Percentiles rank a stretch among this genome's conserved stretches.
These are phyloP conservation scores for Lantana camara DNA, from an alignment of 257 asterid genomes.

Conservation along the genomic window DNA sequence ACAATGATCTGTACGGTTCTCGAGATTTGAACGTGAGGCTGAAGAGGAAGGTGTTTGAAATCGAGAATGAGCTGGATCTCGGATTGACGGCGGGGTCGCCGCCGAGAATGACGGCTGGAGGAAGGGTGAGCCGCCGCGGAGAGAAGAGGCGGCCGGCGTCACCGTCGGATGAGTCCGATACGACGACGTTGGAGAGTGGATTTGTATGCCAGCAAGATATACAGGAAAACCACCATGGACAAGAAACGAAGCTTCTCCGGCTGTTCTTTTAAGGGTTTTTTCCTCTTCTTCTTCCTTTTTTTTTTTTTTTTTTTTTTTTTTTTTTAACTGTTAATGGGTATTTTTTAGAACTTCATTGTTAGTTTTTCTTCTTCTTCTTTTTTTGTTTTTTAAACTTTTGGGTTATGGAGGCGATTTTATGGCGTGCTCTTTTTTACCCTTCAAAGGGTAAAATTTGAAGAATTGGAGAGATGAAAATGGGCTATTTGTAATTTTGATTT, in stretches of 20 bases:
- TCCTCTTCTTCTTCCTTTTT: too few relatives aligned
- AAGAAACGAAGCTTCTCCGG: slow-evolving; percentile 48
- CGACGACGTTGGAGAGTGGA: slow-evolving; percentile 70
- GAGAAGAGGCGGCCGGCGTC: slow-evolving; percentile 33
- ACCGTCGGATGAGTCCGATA: slow-evolving; percentile 69
- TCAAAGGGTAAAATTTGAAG: neutral
- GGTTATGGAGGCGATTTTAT: neutral
- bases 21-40: slow-evolving; percentile 30
- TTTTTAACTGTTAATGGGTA: too few relatives aligned
- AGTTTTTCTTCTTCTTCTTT: neutral
- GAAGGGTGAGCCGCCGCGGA: slow-evolving; percentile 10
- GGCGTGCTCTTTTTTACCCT: slow-evolving; percentile 4
- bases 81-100: slow-evolving; percentile 19
- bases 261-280: slow-evolving; percentile 39
- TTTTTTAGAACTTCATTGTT: too few relatives aligned
- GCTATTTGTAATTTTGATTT: neutral
- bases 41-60: slow-evolving; percentile 22
- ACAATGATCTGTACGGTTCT: slow-evolving; percentile 32
- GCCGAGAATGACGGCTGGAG: slow-evolving; percentile 13
- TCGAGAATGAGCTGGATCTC: slow-evolving; percentile 31
- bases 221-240: slow-evolving; percentile 26
- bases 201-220: slow-evolving; percentile 35
- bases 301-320: neutral
- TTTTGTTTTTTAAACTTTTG: neutral
- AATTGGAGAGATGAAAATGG: neutral